Evolutionary conservation across 495 filamentous ascomycete species (phyloP).

Genomic region (Talaromyces ruber): DNA sequence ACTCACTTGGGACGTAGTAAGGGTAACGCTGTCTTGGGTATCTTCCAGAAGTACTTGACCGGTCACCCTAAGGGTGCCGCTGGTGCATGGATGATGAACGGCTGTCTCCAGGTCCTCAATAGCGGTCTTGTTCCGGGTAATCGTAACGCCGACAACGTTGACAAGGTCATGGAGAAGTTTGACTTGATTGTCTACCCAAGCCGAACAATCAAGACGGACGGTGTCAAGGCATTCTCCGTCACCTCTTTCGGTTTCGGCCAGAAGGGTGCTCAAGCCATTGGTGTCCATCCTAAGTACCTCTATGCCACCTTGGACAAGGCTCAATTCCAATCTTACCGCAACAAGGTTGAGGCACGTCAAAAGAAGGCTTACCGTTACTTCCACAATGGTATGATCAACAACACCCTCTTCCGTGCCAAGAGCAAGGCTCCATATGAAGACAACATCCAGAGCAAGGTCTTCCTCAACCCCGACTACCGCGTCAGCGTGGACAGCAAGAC

Average conservation of each 20-base stretch:
- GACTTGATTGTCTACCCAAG: conserved; percentile 97
- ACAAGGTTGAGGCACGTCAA: conserved; percentile 83
- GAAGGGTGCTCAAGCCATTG: conserved; percentile 95
- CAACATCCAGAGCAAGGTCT: conserved; percentile 73
- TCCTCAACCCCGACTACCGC: conserved; percentile 92
- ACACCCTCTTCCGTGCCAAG: conserved; percentile 96
- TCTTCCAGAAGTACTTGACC: conserved; percentile 99
- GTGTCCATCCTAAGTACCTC: conserved; percentile 92
- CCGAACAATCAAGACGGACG: conserved; percentile 92
- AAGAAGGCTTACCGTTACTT: conserved; percentile 98
- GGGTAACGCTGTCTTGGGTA: conserved; percentile 91
- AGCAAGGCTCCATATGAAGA: conserved; percentile 80
- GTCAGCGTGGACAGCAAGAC: conserved; percentile 79
- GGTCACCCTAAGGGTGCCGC: conserved; percentile 99
- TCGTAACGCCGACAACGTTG: conserved; percentile 96
- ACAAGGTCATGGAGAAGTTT: conserved; percentile 91
- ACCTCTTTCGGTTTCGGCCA: conserved; percentile 99
- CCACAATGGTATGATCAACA: conserved; percentile 95
- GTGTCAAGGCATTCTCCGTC: conserved; percentile 95
- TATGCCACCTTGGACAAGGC: conserved; percentile 87
- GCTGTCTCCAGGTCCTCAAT: conserved; percentile 89
- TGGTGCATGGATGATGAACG: conserved; percentile 99
- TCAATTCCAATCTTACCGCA: conserved; percentile 72
- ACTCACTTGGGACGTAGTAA: conserved; percentile 89
- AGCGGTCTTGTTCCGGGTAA: conserved; percentile 91